Evolutionary conservation across 2,329 filamentous ascomycete species (phyloP), one percentile per base, ranked within the genome.

Genomic region (Macrophomina tecta): DNA sequence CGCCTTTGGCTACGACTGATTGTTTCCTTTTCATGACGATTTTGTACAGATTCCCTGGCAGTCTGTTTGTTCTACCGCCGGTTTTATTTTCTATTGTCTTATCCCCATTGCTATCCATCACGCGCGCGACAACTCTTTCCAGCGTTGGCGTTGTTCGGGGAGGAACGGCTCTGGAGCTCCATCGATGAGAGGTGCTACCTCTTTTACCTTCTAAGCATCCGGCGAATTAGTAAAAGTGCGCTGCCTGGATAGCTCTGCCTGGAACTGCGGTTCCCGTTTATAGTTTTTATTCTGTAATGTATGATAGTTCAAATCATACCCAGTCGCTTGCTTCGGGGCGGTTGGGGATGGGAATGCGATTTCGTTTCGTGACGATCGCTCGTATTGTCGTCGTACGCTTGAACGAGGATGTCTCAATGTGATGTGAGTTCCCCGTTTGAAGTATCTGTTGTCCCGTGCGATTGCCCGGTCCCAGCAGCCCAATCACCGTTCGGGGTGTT

Each of bases 261-360:
- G 64, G 77, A 76, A 75, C 74, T 75, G 76, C 72, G 71, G 38
- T 55, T 76, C 75, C 78, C 72, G 71, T 78, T 76, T 69, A 78
- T 79, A 79, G 72, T 74, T 78, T 72, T 73, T 78, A 78, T 79
- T 78, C 71, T 71, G 68, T 79, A 79, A 79, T 79, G 76, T 79
- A 79, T 79, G 73, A 76, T 77, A 76, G 46, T 23, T 36, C 49
- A 45, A 46, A 45, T 62, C 58, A 62, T 62, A 62, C 58, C 42
- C 58, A 42, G 48, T 53, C 48, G 62, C 48, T 64, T 64, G 48
- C 62, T 64, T 74, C 73, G 69, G 45, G 58, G 58, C 58, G 45
- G 45, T 62, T 62, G 68, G 73, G 74, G 74, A 75, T 72, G 42
- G 74, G 72, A 75, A 77, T 78, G 75, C 74, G 76, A 72, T 67